These are phyloP conservation scores for Eruca vesicaria DNA, from an alignment of 441 rosid genomes.

Conservation along the genomic window DNA sequence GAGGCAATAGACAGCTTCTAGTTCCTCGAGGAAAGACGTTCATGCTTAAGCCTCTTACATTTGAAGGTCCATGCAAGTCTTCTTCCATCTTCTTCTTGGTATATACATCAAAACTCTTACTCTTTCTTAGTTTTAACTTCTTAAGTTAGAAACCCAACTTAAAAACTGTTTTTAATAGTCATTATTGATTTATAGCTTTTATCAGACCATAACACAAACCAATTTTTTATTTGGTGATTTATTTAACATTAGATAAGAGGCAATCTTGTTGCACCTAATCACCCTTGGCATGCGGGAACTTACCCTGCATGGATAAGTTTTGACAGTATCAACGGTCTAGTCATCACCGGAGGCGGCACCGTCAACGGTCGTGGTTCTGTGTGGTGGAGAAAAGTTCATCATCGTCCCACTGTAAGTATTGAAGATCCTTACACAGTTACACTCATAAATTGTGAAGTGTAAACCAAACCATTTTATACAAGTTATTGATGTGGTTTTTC, in stretches of 20 bases:
- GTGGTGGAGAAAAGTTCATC: conserved; percentile 28
- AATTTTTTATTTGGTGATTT: background rate
- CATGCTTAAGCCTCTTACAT: conserved; percentile 34
- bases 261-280: conserved; percentile 29
- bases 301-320: conserved; percentile 28
- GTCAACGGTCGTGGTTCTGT: conserved; percentile 36
- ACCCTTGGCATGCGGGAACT: conserved; percentile 20
- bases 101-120: background rate
- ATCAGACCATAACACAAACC: background rate
- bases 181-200: background rate
- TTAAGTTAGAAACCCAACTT: background rate
- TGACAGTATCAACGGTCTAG: conserved; percentile 27
- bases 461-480: background rate
- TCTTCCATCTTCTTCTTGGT: conserved; percentile 27
- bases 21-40: conserved; percentile 26
- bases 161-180: background rate
- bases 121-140: background rate
- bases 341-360: conserved; percentile 32
- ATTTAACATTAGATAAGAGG: conserved; percentile 11
- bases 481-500: background rate
- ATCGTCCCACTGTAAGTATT: conserved; percentile 28
- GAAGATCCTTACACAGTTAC: background rate
- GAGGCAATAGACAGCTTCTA: background rate
- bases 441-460: background rate
- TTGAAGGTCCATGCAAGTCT: conserved; percentile 37